Conservation (phyloP, 2,329 filamentous ascomycete genomes). For the Nigrograna mackinnonii region DNA sequence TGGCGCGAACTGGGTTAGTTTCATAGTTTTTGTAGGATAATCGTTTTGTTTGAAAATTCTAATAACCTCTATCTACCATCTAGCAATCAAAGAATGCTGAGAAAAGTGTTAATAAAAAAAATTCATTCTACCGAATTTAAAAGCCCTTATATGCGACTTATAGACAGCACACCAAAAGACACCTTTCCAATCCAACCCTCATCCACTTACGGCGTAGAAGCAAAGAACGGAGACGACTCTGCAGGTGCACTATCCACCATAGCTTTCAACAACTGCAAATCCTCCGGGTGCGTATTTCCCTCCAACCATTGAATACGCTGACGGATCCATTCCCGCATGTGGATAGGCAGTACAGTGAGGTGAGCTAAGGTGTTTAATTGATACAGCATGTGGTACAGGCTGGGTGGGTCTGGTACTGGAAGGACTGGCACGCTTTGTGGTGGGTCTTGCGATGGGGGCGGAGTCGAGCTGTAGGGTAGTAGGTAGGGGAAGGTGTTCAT, state of each 20-base stretch:
- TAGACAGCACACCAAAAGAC: no score
- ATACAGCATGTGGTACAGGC: slow-evolving; percentile 23
- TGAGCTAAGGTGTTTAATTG: slow-evolving; percentile 18
- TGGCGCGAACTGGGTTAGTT: no score
- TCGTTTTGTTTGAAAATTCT: no score
- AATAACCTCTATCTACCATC: no score
- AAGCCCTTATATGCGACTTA: no score
- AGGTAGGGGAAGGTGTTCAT: background rate
- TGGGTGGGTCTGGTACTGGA: slow-evolving; percentile 5
- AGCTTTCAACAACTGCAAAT: slow-evolving; percentile 14
- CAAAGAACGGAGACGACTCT: background rate
- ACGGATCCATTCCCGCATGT: slow-evolving; percentile 18
- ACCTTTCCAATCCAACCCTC: no score
- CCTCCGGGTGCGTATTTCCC: slow-evolving; percentile 9
- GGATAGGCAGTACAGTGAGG: slow-evolving; percentile 11
- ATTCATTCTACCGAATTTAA: no score
- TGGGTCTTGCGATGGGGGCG: background rate
- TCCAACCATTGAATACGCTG: slow-evolving; percentile 20
- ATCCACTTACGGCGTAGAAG: no score
- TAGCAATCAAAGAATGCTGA: no score
- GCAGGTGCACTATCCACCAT: slow-evolving; percentile 7
- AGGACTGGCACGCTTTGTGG: background rate
- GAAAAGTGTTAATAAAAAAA: no score
- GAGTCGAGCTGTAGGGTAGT: background rate
- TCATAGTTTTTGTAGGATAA: no score